Percentiles rank a stretch among this genome's conserved stretches.
These are phyloP conservation scores for Calonectria honghensis DNA, from an alignment of 2,329 filamentous ascomycete species.

Conservation along the genomic window DNA sequence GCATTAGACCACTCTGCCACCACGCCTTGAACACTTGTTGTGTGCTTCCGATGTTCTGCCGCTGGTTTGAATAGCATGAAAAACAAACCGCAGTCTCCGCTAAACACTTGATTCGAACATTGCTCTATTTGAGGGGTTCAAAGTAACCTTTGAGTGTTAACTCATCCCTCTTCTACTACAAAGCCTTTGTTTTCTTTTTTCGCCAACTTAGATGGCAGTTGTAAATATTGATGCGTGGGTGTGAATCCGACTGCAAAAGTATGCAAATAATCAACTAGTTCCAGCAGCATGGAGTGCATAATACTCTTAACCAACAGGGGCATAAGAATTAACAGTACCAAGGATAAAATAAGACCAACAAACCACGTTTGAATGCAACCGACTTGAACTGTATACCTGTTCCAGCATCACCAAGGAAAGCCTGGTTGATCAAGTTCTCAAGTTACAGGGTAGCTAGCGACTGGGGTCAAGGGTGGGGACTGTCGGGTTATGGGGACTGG, in stretches of 20 bases:
- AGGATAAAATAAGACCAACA: not conserved
- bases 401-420: not conserved
- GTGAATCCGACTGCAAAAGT: not conserved
- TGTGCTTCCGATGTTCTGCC: slow-evolving; percentile 11
- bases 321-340: not conserved
- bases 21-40: slow-evolving; percentile 2
- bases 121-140: not conserved
- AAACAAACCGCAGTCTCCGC: not conserved
- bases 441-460: slow-evolving; percentile 8
- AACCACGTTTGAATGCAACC: not conserved
- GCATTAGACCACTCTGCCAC: slow-evolving; percentile 29
- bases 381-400: too few species aligned
- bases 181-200: too few species aligned
- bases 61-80: not conserved
- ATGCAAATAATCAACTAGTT: not conserved
- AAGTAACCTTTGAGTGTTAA: not conserved
- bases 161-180: too few species aligned
- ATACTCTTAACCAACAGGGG: not conserved
- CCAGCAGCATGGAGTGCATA: too few species aligned
- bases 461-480: not conserved
- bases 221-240: not conserved
- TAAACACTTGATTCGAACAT: not conserved
- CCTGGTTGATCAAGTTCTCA: not conserved
- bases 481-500: not conserved
- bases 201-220: too few species aligned